phyloP scores from a whole-genome alignment of 148 eudicot genomes.

The Rheum nobile region DNA sequence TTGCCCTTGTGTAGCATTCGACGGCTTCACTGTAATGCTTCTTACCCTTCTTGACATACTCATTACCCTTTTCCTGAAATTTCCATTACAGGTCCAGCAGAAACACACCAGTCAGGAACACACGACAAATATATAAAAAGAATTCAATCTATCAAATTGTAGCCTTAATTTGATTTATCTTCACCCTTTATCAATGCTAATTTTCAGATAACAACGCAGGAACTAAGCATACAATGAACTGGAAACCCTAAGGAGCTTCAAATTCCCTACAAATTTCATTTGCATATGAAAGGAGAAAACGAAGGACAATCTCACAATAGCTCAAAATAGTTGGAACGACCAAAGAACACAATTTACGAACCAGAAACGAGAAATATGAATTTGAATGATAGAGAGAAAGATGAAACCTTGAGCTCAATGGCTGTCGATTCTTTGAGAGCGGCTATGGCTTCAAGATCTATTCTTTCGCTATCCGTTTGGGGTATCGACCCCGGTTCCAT shows the following conservation, averaged over 20 bases:
- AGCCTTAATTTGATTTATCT: not conserved
- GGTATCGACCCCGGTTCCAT: constrained; percentile 66
- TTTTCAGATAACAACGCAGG: not conserved
- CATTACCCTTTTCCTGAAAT: constrained; percentile 76
- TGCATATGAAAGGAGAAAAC: not conserved
- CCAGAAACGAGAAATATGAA: not conserved
- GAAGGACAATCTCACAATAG: not conserved
- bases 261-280: not conserved
- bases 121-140: not conserved
- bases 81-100: not conserved
- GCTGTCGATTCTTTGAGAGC: constrained; percentile 72
- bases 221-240: not conserved
- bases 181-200: not conserved
- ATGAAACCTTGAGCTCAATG: constrained; percentile 68
- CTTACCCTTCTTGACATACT: constrained; percentile 80
- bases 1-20: constrained; percentile 84
- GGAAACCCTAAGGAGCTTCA: not conserved
- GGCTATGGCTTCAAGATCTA: constrained; percentile 57
- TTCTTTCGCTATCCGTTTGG: constrained; percentile 43
- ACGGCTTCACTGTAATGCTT: constrained; percentile 74
- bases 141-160: not conserved
- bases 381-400: not conserved
- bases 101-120: not conserved
- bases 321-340: constrained; percentile 3
- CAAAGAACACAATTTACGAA: not conserved